Evolutionary conservation across 331 rosid genomes (phyloP), one percentile per base, ranked within the genome.

Genomic region (Quercus lobata): DNA sequence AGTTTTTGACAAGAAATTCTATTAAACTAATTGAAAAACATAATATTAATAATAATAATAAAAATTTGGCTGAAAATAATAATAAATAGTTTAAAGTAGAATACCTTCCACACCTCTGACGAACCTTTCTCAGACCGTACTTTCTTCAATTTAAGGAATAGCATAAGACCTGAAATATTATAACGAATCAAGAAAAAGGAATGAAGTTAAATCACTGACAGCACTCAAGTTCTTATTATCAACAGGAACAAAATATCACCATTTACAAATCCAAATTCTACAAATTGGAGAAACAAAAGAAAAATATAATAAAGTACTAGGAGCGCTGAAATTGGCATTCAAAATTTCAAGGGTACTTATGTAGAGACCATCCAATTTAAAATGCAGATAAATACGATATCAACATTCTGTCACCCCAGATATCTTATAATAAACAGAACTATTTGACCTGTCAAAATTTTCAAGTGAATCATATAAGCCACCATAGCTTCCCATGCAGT

Each of bases 61-160:
- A 9, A 9, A 11, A 0, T 46, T 46, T 46, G 12, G 12, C 53
- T 46, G 4, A 46, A 44, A 46, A 58, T 44, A 12, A 77, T 41
- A 11, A 77, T 62, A 29, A 68, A 57, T 41, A 32, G 46, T 57
- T 5, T 35, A 34, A 14, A 49, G 60, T 76, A 56, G 73, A 30
- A 63, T 76, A 92, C 97, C 92, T 92, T 92, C 91, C 91, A 84
- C 89, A 86, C 90, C 77, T 92, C 97, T 19, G 92, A 87, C 17
- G 90, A 88, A 66, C 92, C 97, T 78, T 83, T 75, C 74, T 90
- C 93, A 17, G 92, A 90, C 44, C 93, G 87, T 70, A 92, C 90
- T 81, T 80, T 81, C 84, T 85, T 84, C 80, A 90, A 60, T 83
- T 77, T 87, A 70, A 82, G 76, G 83, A 76, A 86, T 27, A 88